phyloP scores from a whole-genome alignment of 768 basidiomycete genomes.

The Boletus sp. region DNA sequence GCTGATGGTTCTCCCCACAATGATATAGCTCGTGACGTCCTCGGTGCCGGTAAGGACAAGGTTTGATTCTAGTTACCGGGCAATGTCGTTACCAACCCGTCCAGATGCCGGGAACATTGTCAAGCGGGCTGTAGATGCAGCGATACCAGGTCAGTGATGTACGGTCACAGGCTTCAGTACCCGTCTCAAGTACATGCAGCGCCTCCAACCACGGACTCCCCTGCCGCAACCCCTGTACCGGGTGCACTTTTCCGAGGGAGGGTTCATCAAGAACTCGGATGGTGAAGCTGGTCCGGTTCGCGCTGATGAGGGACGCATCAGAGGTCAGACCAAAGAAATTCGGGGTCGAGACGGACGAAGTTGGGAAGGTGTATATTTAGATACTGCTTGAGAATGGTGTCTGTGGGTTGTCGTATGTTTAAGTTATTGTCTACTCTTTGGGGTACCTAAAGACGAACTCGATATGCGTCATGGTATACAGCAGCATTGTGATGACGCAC shows the following conservation, averaged over 20 bases:
- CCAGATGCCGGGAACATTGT: background rate
- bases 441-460: background rate
- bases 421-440: background rate
- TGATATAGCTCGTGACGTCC: background rate
- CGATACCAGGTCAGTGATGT: conserved; percentile 6
- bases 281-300: background rate
- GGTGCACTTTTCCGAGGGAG: conserved; percentile 7
- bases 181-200: background rate
- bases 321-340: background rate
- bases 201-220: background rate
- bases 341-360: background rate
- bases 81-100: background rate
- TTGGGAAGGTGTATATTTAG: background rate
- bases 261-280: conserved; percentile 14
- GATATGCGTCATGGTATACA: background rate
- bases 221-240: background rate
- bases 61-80: background rate
- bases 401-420: background rate
- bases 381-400: background rate
- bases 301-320: background rate
- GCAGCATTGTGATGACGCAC: background rate
- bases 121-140: background rate
- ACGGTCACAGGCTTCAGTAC: background rate
- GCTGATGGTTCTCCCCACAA: background rate
- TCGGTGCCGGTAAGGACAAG: background rate